These are phyloP conservation scores for Debaryomycetaceae sp. DNA, from an alignment of 1,139 yeast species.

Conservation along the genomic window DNA sequence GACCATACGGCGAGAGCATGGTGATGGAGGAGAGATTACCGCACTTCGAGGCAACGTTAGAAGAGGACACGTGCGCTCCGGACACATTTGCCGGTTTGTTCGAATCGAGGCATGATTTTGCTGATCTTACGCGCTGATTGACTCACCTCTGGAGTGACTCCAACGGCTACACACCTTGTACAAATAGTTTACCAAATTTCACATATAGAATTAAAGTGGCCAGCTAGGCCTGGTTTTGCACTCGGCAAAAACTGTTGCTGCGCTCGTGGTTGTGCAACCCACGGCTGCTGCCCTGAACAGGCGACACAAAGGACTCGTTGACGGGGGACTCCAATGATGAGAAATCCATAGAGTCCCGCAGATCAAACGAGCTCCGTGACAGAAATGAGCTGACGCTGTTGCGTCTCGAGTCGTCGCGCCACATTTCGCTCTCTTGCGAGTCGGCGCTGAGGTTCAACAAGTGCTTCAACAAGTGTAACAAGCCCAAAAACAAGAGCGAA, in stretches of 20 bases:
- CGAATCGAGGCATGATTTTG: too few relatives aligned
- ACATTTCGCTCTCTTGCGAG: conserved; percentile 3
- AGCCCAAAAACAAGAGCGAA: background rate
- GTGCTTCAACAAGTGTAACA: conserved; percentile 8
- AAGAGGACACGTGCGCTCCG: too few relatives aligned
- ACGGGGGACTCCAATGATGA: conserved; percentile 3
- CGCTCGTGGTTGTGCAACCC: conserved; percentile 3
- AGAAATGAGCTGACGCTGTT: conserved; percentile 2
- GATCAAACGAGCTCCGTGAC: background rate
- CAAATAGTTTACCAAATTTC: too few relatives aligned
- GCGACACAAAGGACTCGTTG: background rate
- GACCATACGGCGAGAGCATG: too few relatives aligned
- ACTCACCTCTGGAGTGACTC: too few relatives aligned
- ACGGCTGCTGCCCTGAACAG: conserved; percentile 6
- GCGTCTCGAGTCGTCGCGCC: conserved; percentile 3
- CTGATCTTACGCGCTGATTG: too few relatives aligned
- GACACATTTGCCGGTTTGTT: too few relatives aligned
- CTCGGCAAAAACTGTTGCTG: conserved; percentile 5
- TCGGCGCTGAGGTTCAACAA: conserved; percentile 1
- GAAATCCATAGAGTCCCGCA: conserved; percentile 3
- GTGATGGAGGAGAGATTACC: too few relatives aligned
- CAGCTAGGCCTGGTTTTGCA: background rate
- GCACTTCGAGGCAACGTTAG: too few relatives aligned
- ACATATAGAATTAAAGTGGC: too few relatives aligned
- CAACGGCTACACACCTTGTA: too few relatives aligned